These are phyloP conservation scores for Colletotrichum graminicola DNA, from an alignment of 2,329 filamentous ascomycete species.

Conservation along the genomic window DNA sequence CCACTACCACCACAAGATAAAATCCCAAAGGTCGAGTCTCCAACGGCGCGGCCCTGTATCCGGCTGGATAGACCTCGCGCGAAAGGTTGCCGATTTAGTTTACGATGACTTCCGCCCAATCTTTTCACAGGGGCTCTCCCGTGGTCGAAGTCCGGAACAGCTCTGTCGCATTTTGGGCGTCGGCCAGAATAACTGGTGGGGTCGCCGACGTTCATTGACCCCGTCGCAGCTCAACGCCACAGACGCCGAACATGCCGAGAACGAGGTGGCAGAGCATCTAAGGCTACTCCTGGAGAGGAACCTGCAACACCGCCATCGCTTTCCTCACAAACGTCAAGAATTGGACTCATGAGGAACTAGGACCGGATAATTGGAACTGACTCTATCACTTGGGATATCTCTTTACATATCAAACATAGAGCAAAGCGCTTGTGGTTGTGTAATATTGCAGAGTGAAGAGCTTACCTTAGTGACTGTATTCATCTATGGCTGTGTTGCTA, in stretches of 20 bases:
- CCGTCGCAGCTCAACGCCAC: not conserved
- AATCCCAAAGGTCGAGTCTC: not conserved
- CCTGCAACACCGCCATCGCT: not conserved
- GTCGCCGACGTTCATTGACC: not conserved
- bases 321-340: not conserved
- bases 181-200: conserved; percentile 2
- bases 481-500: not conserved
- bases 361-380: not conserved
- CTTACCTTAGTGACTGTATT: not conserved
- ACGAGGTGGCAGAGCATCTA: not conserved
- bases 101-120: conserved; percentile 11
- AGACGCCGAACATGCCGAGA: conserved; percentile 1
- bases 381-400: not conserved
- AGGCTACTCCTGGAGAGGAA: conserved; percentile 11
- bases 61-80: not conserved
- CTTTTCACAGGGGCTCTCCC: not conserved
- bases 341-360: not conserved
- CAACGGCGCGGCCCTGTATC: not conserved
- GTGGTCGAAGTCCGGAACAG: not conserved
- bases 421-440: accelerated
- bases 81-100: not conserved
- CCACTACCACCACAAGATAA: not conserved
- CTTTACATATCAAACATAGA: not conserved
- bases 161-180: not conserved
- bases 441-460: not conserved